Base-by-base conservation (phyloP, 495 filamentous ascomycete species). In the Cladorrhinum samala region DNA sequence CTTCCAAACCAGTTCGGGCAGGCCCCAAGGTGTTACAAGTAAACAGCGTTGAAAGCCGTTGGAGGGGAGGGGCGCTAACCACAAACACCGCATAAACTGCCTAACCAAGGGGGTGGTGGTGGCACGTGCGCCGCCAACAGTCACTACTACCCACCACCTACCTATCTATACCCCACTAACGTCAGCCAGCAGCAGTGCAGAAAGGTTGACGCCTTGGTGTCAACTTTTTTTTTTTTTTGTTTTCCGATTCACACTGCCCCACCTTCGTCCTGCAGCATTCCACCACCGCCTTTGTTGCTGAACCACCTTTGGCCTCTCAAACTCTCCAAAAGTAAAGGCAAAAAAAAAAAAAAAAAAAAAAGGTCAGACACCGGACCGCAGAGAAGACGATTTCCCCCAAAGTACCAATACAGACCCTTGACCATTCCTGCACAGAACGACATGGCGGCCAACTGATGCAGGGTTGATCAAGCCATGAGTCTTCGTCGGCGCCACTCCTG, bases 401-500 rank as follows among this genome's bases (percentile, higher is more conserved):
- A 14, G 7, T 37, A 37, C 6, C 30, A 37, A 37, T 14, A 37
- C 30, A 7, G 14, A 37, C 14, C 6, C n/a, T 37, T 14, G 30
- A 8, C 23, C 44, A 2, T 39, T 9, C 41, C 41, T 17, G 20
- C 14, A 25, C 24, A 8, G 42, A 49, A 50, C 33, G 53, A 39
- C 19, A 64, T 64, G 61, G 50, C 21, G 39, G 46, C 42, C 56
- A 49, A 53, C 50, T 61, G 37, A 46, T 39, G 36, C 56, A 49
- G 52, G 48, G 27, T 49, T n/a, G n/a, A n/a, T n/a, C 47, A 49
- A 65, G 46, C 23, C 58, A 67, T 67, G 64, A 42, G 49, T 55
- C 52, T 60, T 59, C n/a, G n/a, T n/a, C 54, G 60, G 58, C 62
- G 55, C 59, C 55, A 49, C 61, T 56, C 46, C 57, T 54, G 50